These are phyloP conservation scores for Fusarium xyrophilum DNA, from an alignment of 2,329 filamentous ascomycete species.

Conservation along the genomic window DNA sequence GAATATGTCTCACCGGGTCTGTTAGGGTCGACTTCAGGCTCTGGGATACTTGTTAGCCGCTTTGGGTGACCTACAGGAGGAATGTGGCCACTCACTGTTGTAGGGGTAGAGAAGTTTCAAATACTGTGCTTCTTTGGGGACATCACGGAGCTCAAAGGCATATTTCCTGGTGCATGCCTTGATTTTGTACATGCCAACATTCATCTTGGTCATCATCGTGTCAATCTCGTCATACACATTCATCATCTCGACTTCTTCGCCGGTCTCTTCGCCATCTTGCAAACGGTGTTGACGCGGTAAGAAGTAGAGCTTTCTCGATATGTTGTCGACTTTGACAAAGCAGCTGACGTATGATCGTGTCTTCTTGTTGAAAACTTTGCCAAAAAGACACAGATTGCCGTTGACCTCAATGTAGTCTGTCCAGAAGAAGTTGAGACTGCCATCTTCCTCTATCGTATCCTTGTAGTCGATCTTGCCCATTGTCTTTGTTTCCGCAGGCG, in stretches of 20 bases:
- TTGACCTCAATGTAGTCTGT: conserved; percentile 93
- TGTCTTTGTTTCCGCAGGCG: conserved; percentile 65
- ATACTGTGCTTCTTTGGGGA: conserved; percentile 90
- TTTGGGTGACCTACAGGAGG: neutral
- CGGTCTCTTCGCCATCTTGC: conserved; percentile 69
- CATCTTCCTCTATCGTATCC: conserved; percentile 92
- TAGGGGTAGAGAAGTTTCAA: conserved; percentile 97
- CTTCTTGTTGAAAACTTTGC: conserved; percentile 92
- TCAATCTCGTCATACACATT: conserved; percentile 93
- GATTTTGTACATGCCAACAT: conserved; percentile 90
- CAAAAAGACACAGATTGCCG: conserved; percentile 90
- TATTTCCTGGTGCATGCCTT: conserved; percentile 91
- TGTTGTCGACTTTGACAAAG: conserved; percentile 95
- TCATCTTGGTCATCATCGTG: conserved; percentile 83
- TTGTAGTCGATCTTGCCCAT: conserved; percentile 83
- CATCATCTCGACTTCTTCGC: conserved; percentile 82
- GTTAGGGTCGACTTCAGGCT: conserved; percentile 72
- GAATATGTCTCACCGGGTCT: conserved; percentile 88
- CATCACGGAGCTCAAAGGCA: conserved; percentile 86
- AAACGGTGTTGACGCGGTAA: conserved; percentile 74
- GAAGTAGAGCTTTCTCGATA: conserved; percentile 91
- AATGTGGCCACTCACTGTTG: conserved; percentile 59
- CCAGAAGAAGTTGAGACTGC: conserved; percentile 95
- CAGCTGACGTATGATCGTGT: conserved; percentile 83
- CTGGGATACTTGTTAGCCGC: conserved; percentile 46